These are phyloP conservation scores for Rubia tinctorum DNA, from an alignment of 305 asterid genomes.

Conservation along the genomic window DNA sequence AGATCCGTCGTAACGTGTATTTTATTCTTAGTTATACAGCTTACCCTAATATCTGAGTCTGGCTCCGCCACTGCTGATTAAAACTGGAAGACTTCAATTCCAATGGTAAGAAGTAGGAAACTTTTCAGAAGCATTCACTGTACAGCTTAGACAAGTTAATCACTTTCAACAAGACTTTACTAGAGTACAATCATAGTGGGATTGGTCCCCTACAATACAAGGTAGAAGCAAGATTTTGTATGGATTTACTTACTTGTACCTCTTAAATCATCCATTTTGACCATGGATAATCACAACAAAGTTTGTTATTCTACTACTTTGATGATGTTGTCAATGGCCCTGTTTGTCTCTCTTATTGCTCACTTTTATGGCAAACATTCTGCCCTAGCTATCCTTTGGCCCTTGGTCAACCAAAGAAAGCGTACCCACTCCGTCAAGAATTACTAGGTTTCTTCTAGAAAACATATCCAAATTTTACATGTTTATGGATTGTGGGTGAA, in stretches of 20 bases:
- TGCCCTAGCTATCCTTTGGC: constrained; percentile 23
- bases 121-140: neutral
- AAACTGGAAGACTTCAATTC: neutral
- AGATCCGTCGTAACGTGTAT: neutral
- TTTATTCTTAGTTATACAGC: neutral
- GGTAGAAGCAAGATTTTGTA: neutral
- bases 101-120: neutral
- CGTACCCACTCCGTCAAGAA: neutral
- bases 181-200: constrained; percentile 2
- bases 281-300: neutral
- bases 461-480: neutral
- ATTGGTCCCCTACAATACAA: constrained; percentile 3
- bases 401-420: constrained; percentile 12
- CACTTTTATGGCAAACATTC: constrained; percentile 42
- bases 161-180: constrained; percentile 3
- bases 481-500: neutral
- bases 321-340: constrained; percentile 24
- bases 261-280: neutral
- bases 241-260: neutral
- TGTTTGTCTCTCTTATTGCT: constrained; percentile 33
- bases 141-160: neutral
- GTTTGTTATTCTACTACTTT: constrained; percentile 2
- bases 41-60: neutral
- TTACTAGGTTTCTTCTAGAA: neutral
- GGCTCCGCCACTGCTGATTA: neutral